Evolutionary conservation across 2,329 filamentous ascomycete genomes (phyloP).

Genomic region (Pestalotiopsis sp.): DNA sequence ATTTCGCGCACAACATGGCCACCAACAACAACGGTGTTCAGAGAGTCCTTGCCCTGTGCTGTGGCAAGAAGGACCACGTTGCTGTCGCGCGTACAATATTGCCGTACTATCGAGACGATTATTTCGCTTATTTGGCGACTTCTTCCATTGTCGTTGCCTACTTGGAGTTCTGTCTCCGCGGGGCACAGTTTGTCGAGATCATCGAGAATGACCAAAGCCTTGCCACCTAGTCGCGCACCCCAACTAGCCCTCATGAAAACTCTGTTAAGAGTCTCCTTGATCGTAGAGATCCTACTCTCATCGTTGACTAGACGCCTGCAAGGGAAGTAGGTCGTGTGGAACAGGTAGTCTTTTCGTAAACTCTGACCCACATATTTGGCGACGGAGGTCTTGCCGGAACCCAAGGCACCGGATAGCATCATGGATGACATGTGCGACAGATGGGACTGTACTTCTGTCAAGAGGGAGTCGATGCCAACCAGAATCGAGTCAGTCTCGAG

Average conservation of each 20-base stretch:
- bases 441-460: conserved; percentile 74
- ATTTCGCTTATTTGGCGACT: conserved; percentile 92
- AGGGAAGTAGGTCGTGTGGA: conserved; percentile 82
- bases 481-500: conserved; percentile 63
- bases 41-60: conserved; percentile 87
- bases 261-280: conserved; percentile 85
- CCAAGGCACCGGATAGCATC: conserved; percentile 84
- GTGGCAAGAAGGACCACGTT: conserved; percentile 88
- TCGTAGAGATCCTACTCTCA: conserved; percentile 84
- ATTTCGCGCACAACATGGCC: conserved; percentile 94
- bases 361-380: conserved; percentile 75
- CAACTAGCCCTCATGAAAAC: conserved; percentile 89
- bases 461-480: conserved; percentile 81
- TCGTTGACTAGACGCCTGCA: conserved; percentile 89
- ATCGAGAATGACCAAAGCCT: conserved; percentile 83
- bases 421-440: conserved; percentile 87
- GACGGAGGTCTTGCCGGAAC: conserved; percentile 86
- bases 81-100: conserved; percentile 80
- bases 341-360: conserved; percentile 73
- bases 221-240: conserved; percentile 85
- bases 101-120: conserved; percentile 78
- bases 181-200: conserved; percentile 93
- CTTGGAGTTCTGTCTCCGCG: conserved; percentile 90
- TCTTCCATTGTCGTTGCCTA: conserved; percentile 89
- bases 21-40: conserved; percentile 89